phyloP scores from a whole-genome alignment of 1,284 basidiomycete species.

The Fomitiporia mediterranea region DNA sequence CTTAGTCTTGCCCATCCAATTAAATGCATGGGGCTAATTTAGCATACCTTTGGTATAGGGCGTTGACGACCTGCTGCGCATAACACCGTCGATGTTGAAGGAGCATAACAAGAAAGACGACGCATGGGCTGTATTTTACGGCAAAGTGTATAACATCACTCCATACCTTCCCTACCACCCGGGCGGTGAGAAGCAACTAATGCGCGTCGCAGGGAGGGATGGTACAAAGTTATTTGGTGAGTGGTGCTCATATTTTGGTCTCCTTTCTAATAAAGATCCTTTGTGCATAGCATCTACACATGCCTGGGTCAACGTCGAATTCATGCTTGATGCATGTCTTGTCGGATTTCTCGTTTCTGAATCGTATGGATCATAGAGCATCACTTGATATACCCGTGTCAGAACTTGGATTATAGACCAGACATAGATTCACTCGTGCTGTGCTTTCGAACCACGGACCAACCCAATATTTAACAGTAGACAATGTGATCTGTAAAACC shows the following conservation, averaged over 20 bases:
- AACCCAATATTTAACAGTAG: no score
- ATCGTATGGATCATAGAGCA: conserved; percentile 12
- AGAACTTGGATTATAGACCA: no score
- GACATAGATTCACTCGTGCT: no score
- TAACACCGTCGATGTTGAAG: conserved; percentile 83
- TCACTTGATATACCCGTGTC: not conserved
- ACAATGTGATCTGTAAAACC: no score
- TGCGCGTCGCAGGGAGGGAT: conserved; percentile 95
- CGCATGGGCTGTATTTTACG: conserved; percentile 91
- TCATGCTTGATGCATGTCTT: conserved; percentile 54
- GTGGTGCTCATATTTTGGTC: conserved; percentile 23
- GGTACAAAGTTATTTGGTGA: conserved; percentile 91
- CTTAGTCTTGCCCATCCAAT: not conserved
- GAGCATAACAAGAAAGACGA: conserved; percentile 81
- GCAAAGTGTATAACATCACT: conserved; percentile 97
- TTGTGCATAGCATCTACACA: conserved; percentile 44
- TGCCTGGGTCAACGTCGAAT: conserved; percentile 61
- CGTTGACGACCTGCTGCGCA: conserved; percentile 60
- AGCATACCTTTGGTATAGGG: no score
- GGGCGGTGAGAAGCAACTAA: conserved; percentile 88
- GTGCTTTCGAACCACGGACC: no score
- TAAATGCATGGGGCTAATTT: no score
- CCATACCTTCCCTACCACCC: conserved; percentile 92
- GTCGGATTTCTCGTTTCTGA: conserved; percentile 50
- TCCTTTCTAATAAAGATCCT: not conserved